Evolutionary conservation across 2,329 filamentous ascomycete species (phyloP).

Genomic region (Chaetomium strumarium): DNA sequence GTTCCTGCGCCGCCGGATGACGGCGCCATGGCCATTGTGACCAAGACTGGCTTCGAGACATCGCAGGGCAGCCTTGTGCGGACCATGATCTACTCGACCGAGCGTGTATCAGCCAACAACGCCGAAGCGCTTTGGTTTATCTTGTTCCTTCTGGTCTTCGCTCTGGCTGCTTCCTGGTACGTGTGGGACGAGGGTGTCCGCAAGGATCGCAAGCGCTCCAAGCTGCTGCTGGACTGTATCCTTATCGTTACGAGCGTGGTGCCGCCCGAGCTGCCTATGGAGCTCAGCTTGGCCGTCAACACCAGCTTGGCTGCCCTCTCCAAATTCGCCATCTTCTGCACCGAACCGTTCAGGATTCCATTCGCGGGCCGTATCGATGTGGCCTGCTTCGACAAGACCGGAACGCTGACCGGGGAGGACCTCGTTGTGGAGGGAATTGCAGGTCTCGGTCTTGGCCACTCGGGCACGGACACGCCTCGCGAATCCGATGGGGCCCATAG

Average conservation of each 20-base stretch:
- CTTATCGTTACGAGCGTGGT: conserved; percentile 97
- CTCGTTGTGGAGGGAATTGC: conserved; percentile 96
- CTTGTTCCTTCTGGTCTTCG: conserved; percentile 91
- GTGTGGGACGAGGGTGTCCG: conserved; percentile 96
- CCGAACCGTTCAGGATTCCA: conserved; percentile 96
- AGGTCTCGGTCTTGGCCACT: conserved; percentile 68
- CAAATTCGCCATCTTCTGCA: conserved; percentile 96
- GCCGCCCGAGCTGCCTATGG: conserved; percentile 97
- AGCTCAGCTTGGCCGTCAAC: conserved; percentile 94
- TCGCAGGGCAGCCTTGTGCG: conserved; percentile 95
- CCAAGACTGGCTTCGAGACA: conserved; percentile 97
- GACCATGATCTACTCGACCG: conserved; percentile 99
- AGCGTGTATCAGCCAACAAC: conserved; percentile 98
- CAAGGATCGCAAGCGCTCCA: conserved; percentile 93
- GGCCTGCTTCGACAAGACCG: conserved; percentile 98
- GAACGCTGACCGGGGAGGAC: conserved; percentile 92
- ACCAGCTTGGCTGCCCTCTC: conserved; percentile 91
- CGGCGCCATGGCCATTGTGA: conserved; percentile 86
- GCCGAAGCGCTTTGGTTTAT: conserved; percentile 96
- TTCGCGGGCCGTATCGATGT: conserved; percentile 93
- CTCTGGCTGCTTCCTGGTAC: conserved; percentile 96
- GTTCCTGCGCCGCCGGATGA: conserved; percentile 84
- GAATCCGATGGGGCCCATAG: conserved; percentile 80
- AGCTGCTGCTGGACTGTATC: conserved; percentile 94
- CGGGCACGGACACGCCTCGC: conserved; percentile 56